Evolutionary conservation across 2,329 filamentous ascomycete genomes (phyloP), one percentile per base, ranked within the genome.

Genomic region (Teratosphaeria nubilosa): DNA sequence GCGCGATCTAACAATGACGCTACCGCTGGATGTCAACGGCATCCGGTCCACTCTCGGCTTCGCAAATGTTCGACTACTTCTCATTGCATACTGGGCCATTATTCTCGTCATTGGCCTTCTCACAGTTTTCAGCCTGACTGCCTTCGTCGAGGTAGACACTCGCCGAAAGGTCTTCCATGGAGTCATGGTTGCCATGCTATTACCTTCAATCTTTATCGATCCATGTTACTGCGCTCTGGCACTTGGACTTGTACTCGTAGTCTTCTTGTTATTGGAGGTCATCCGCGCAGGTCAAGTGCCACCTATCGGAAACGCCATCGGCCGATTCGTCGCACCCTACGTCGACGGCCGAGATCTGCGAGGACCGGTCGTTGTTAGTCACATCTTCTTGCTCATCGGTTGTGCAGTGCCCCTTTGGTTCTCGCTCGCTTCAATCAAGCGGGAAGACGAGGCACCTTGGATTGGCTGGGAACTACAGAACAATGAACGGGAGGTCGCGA

Each of bases 121-220:
- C 1, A 78, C 90, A 1, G 91, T 96, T n/a, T 75, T 84, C 10
- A 78, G 88, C 3, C 89, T 96, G 7, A 83, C 94, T 56, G 88
- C 87, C 48, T 78, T 89, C 54, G 91, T 88, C 64, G 91, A 96
- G 74, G 92, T 99, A 53, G 94, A 99, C 74, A 99, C 94, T 1
- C 84, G 94, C 54, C 85, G 94, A 55, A 99, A 99, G 73, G 89
- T 97, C 25, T 99, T 99, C 72, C 94, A 99, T 73, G 95, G 95
- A 65, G 96, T 92, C 81, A 97, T 97, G 88, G 92, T 97, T 7
- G 85, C 85, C 58, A 96, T 99, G 90, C 86, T 99, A 58, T 80
- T 97, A 1, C 91, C 94, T 0, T 85, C 89, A 1, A 88, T 87
- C 1, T 96, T 85, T 70, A 76, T 97, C 62, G 94, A 99, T 71